Evolutionary conservation across 2,329 filamentous ascomycete species (phyloP).

Genomic region (Tolypocladium tropicale): DNA sequence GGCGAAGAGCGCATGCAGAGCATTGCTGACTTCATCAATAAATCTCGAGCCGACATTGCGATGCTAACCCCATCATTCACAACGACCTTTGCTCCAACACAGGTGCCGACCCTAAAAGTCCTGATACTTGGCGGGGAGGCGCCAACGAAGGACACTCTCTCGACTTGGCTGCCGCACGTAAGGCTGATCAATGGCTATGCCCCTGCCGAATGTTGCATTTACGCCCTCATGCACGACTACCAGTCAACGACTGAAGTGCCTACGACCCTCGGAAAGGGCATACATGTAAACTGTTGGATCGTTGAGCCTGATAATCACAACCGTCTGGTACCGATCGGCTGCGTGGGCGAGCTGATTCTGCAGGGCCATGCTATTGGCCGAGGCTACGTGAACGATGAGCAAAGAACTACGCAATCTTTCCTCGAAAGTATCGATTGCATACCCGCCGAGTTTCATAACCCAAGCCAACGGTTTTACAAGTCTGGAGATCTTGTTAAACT

Average conservation of each 20-base stretch:
- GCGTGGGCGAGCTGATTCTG: slow-evolving; percentile 11
- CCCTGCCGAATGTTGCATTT: slow-evolving; percentile 8
- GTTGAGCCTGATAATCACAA: slow-evolving; percentile 8
- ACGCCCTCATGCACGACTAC: not conserved
- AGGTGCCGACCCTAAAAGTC: slow-evolving; percentile 4
- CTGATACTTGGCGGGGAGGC: slow-evolving; percentile 8
- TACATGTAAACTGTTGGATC: slow-evolving; percentile 8
- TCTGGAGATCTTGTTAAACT: slow-evolving; percentile 7
- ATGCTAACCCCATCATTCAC: slow-evolving; percentile 5
- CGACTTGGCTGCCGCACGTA: slow-evolving; percentile 8
- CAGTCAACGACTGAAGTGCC: not conserved
- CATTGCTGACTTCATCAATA: not conserved
- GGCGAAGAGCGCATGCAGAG: slow-evolving; percentile 6
- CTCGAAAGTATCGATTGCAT: slow-evolving; percentile 10
- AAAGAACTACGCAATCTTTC: slow-evolving; percentile 16
- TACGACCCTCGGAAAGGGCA: not conserved
- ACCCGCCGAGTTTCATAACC: slow-evolving; percentile 8
- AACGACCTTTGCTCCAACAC: slow-evolving; percentile 5
- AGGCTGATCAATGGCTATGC: slow-evolving; percentile 9
- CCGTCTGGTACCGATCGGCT: slow-evolving; percentile 9
- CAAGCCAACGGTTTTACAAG: slow-evolving; percentile 12
- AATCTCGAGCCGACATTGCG: not conserved
- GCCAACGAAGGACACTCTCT: not conserved
- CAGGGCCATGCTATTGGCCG: slow-evolving; percentile 28
- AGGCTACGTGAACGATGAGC: slow-evolving; percentile 33